Base-by-base conservation (phyloP, 768 basidiomycete genomes). In the Lyophyllum shimeji region DNA sequence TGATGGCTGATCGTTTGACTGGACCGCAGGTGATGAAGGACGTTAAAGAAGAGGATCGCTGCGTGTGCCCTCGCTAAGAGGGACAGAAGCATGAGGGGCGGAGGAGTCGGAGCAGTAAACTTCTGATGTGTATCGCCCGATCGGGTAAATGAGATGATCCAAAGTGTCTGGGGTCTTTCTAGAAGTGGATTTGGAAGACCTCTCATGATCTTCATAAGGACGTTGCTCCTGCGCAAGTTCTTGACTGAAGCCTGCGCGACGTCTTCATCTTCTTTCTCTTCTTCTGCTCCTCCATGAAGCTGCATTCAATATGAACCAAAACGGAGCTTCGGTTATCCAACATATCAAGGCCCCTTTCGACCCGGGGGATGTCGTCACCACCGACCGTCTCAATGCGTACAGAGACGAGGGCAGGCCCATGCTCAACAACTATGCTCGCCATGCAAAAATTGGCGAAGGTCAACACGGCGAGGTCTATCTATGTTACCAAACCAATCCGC, bases 381-480 rank as follows among this genome's bases (percentile, higher is more conserved):
- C 83, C 15, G 70, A 75, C 55, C 66, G 72, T 45, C 69, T 82
- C 49, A 65, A 73, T 52, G 71, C 75, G 52, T 69, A 73, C 57
- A 67, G 74, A 59, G 75, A 73, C 51, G 70, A 71, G 37, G 73
- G 73, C 57, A 48, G 66, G 62, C 72, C 77, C 42, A 82, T 86
- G 74, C 71, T 97, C 62, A 98, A 98, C 75, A 90, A 95, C 71
- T 98, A 96, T 70, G 75, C 85, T 46, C 84, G 94, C 54, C 77
- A 86, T 51, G 77, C 80, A 53, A 82, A 82, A 65, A 85, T 97
- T 20, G 95, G 95, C 20, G 83, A 82, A 55, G 95, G 95, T 12
- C 90, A 93, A 67, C 95, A 97, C 66, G 95, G 95, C 46, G 85
- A 89, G 65, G 95, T 98, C 58, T 90, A 85, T 71, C 76, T 89